These are phyloP conservation scores for Trypanosoma caninum DNA, from an alignment of 208 protist species.

Conservation along the genomic window DNA sequence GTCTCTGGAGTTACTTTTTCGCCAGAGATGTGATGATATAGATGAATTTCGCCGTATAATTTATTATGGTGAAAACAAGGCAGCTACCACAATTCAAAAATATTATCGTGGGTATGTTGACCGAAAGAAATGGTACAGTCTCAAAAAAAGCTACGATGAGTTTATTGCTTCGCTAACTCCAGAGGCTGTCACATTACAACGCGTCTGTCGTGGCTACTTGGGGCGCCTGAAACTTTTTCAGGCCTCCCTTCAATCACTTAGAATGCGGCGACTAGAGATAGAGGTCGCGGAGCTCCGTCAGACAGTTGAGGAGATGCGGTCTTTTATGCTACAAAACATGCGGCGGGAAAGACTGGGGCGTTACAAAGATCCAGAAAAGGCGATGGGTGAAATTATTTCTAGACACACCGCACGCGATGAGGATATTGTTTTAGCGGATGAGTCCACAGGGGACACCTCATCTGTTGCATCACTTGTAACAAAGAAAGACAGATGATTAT, in stretches of 20 bases:
- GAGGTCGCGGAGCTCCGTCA: conserved; percentile 23
- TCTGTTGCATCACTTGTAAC: too few species aligned
- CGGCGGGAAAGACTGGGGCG: conserved; percentile 29
- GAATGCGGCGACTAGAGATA: conserved; percentile 18
- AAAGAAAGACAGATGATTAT: too few species aligned
- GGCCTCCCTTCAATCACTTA: not conserved
- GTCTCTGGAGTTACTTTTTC: conserved; percentile 54
- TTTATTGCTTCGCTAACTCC: conserved; percentile 45
- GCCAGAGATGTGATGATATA: conserved; percentile 61
- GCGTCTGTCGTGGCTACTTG: conserved; percentile 36
- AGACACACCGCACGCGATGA: conserved; percentile 1
- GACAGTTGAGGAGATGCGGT: conserved; percentile 25
- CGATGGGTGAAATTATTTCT: conserved; percentile 46
- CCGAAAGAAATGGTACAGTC: conserved; percentile 38
- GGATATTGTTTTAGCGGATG: too few species aligned
- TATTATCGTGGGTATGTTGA: conserved; percentile 66
- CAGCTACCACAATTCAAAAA: conserved; percentile 74
- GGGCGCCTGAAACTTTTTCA: conserved; percentile 16
- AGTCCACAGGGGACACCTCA: too few species aligned
- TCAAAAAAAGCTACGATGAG: conserved; percentile 38
- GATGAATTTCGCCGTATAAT: conserved; percentile 51
- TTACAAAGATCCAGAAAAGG: conserved; percentile 32
- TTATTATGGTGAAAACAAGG: conserved; percentile 39
- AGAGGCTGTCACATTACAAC: conserved; percentile 35
- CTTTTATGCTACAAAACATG: conserved; percentile 26